These are phyloP conservation scores for Hydnomerulius pinastri DNA, from an alignment of 768 basidiomycete species.

Conservation along the genomic window DNA sequence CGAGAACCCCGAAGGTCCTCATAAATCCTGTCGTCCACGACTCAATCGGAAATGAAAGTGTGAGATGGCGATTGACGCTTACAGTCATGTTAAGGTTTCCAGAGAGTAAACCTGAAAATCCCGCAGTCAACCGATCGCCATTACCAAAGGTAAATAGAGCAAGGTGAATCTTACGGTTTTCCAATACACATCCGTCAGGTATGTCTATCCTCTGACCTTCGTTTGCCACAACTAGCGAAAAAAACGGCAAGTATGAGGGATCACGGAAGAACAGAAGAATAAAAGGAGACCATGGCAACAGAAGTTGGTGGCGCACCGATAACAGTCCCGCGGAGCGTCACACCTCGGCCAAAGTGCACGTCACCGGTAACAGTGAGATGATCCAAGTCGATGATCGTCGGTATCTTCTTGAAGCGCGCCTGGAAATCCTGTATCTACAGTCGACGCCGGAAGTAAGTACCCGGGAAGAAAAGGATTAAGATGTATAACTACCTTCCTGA, in stretches of 20 bases:
- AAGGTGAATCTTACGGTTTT: conserved; percentile 49
- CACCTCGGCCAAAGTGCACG: conserved; percentile 86
- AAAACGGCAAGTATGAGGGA: not conserved
- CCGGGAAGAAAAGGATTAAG: not conserved
- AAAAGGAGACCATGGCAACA: not conserved
- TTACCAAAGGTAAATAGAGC: too few relatives aligned
- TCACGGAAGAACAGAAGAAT: not conserved
- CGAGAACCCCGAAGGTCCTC: not conserved
- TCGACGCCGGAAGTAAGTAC: not conserved
- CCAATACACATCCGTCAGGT: conserved; percentile 78
- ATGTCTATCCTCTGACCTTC: conserved; percentile 83
- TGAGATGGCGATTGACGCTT: not conserved
- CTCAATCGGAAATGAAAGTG: not conserved
- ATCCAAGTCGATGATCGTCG: conserved; percentile 87
- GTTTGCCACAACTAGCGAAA: conserved; percentile 62
- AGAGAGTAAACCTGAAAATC: conserved; percentile 61
- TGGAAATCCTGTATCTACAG: conserved; percentile 81
- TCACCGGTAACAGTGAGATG: conserved; percentile 93
- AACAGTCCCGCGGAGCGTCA: conserved; percentile 86
- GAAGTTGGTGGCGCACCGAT: conserved; percentile 50
- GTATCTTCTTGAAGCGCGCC: conserved; percentile 94
- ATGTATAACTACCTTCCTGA: conserved; percentile 76
- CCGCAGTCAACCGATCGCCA: not conserved
- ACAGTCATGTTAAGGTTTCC: conserved; percentile 85
- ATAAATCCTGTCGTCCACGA: conserved; percentile 5